A percentile compares a stretch with the other conserved stretches of the same genome.
Evolutionary conservation across 2,329 filamentous ascomycete species (phyloP).

Genomic region (Trichoderma asperellum): DNA sequence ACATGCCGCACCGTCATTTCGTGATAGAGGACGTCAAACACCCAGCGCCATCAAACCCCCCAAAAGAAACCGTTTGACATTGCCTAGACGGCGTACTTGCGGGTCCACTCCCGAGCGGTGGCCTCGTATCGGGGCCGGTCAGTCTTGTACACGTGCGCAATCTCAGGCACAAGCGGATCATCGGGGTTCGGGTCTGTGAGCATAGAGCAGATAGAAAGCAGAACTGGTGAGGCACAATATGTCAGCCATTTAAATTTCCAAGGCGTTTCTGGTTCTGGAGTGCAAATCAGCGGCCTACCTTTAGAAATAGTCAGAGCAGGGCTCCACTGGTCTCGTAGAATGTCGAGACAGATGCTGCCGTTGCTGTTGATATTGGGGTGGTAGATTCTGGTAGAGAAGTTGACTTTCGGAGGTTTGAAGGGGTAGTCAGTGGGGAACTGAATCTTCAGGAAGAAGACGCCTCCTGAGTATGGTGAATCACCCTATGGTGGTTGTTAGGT

Average conservation of each 20-base stretch:
- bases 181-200: slow-evolving; percentile 99
- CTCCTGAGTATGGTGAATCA: slow-evolving; percentile 96
- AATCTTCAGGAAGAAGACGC: slow-evolving; percentile 98
- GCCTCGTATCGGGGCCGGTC: slow-evolving; percentile 95
- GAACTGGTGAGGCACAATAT: slow-evolving; percentile 60
- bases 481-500: slow-evolving; percentile 59
- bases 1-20: slow-evolving; percentile 23
- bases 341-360: slow-evolving; percentile 98
- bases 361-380: slow-evolving; percentile 99
- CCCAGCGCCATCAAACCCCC: slow-evolving; percentile 33
- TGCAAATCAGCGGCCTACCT: slow-evolving; percentile 60
- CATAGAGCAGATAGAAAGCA: slow-evolving; percentile 99
- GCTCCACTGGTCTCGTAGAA: slow-evolving; percentile 98
- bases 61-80: slow-evolving; percentile 30
- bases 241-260: slow-evolving; percentile 24
- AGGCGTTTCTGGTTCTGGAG: not conserved
- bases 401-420: slow-evolving; percentile 99
- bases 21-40: slow-evolving; percentile 35
- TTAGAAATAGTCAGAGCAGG: slow-evolving; percentile 98
- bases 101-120: slow-evolving; percentile 96
- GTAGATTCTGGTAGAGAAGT: slow-evolving; percentile 99
- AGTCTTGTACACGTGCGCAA: slow-evolving; percentile 99
- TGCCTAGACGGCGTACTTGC: slow-evolving; percentile 91
- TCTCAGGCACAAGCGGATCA: slow-evolving; percentile 97
- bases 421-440: slow-evolving; percentile 99